Percentiles rank a stretch among this genome's conserved stretches.
Conservation (phyloP, 1,284 basidiomycete genomes). For the Cerioporus squamosus region DNA sequence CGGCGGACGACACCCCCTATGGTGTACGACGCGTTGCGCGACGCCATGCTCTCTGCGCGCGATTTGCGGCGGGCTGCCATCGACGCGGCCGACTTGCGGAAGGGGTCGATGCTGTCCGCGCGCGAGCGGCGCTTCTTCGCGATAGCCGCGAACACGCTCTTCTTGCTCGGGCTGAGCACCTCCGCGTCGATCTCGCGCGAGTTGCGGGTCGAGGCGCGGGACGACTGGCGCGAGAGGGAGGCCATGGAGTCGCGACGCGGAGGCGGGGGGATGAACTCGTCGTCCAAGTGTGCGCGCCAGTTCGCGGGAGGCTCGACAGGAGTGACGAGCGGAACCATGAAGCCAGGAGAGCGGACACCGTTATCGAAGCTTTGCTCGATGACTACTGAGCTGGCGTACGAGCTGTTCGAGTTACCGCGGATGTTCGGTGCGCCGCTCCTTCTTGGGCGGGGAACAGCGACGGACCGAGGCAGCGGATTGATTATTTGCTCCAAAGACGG, state of each 20-base stretch:
- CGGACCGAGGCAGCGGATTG: not conserved
- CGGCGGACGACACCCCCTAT: constrained; percentile 4
- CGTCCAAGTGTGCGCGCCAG: constrained; percentile 10
- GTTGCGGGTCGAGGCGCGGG: constrained; percentile 21
- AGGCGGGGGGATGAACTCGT: constrained; percentile 12
- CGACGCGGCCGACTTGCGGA: constrained; percentile 17
- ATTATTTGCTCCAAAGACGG: constrained; percentile 10
- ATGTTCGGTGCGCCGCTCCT: constrained; percentile 5
- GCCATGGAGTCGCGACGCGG: constrained; percentile 20
- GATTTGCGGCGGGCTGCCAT: constrained; percentile 16
- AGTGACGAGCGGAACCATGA: constrained; percentile 19
- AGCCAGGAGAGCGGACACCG: constrained; percentile 9
- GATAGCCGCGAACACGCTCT: not conserved
- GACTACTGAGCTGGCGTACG: constrained; percentile 7
- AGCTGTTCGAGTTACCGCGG: constrained; percentile 12
- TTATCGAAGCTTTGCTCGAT: constrained; percentile 11
- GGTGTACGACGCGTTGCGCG: constrained; percentile 1
- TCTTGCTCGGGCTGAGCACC: constrained; percentile 5
- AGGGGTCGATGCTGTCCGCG: constrained; percentile 25
- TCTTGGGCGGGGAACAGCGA: not conserved
- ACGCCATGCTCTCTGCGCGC: constrained; percentile 9
- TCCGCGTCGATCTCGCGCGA: constrained; percentile 9
- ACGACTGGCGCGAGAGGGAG: constrained; percentile 23
- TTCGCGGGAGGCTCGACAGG: constrained; percentile 11
- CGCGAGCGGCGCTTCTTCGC: constrained; percentile 23